Percentiles rank a stretch among this genome's conserved stretches.
phyloP scores from a whole-genome alignment of 2,329 filamentous ascomycete genomes.

The Penicillium corylophilum region DNA sequence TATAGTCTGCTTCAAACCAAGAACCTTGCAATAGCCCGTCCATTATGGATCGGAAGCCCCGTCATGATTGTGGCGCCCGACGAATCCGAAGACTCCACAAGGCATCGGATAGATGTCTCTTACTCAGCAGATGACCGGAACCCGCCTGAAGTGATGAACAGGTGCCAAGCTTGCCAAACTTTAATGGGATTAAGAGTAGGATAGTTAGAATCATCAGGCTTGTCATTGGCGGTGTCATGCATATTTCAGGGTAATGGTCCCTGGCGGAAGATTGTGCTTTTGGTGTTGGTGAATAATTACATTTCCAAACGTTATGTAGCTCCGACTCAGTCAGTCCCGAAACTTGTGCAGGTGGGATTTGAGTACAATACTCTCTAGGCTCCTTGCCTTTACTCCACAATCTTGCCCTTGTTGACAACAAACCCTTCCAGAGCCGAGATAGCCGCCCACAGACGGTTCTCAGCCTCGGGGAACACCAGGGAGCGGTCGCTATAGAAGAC shows the following conservation, averaged over 20 bases:
- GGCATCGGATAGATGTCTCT: constrained; percentile 11
- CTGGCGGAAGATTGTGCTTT: not conserved
- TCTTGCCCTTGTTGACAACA: constrained; percentile 88
- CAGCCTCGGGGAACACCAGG: constrained; percentile 88
- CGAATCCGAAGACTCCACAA: constrained; percentile 18
- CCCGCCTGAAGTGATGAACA: not conserved
- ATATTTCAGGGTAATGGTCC: not conserved
- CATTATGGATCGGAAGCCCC: constrained; percentile 13
- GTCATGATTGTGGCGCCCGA: constrained; percentile 1
- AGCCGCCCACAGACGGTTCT: constrained; percentile 91
- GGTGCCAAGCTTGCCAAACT: constrained; percentile 10
- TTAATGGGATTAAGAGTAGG: not conserved
- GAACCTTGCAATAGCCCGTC: not conserved
- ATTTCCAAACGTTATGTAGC: not conserved
- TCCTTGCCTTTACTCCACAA: constrained; percentile 41
- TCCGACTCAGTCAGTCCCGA: not conserved
- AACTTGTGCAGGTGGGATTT: not conserved
- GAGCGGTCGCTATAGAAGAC: constrained; percentile 87
- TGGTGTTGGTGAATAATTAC: not conserved
- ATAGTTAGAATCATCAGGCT: constrained; percentile 10
- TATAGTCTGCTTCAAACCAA: not conserved
- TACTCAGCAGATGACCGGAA: constrained; percentile 7
- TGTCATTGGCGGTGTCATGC: constrained; percentile 7
- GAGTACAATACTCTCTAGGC: not conserved
- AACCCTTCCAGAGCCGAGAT: constrained; percentile 84